Conservation (phyloP, 2,329 filamentous ascomycete species). For the Amauroascus verrucosus region DNA sequence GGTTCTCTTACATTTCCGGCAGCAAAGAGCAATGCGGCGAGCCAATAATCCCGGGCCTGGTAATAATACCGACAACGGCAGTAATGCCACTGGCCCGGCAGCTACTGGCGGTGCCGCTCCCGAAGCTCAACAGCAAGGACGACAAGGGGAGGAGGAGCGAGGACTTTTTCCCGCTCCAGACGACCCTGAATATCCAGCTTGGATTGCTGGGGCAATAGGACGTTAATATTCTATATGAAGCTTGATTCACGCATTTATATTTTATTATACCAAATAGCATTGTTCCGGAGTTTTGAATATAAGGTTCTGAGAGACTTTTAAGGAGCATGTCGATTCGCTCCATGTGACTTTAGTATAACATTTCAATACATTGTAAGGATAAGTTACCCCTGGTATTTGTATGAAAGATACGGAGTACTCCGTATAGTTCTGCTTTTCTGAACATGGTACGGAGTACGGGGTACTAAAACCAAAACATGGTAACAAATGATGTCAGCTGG, state of each 20-base stretch:
- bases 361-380: not conserved
- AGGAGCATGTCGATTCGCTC: too few species aligned
- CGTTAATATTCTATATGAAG: conserved; percentile 26
- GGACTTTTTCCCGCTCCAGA: conserved; percentile 56
- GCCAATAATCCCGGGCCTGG: conserved; percentile 11
- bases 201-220: conserved; percentile 57
- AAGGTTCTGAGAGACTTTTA: not conserved
- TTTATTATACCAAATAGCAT: conserved; percentile 8
- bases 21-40: conserved; percentile 52
- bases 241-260: not conserved
- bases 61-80: conserved; percentile 2
- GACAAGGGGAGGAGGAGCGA: conserved; percentile 31
- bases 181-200: conserved; percentile 58
- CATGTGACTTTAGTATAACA: too few species aligned
- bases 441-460: not conserved
- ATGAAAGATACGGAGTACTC: too few species aligned
- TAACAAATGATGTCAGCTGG: not conserved
- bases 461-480: not conserved
- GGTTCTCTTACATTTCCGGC: conserved; percentile 70
- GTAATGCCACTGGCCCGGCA: conserved; percentile 5
- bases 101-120: conserved; percentile 16
- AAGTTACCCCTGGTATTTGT: not conserved
- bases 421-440: not conserved
- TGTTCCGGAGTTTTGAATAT: conserved; percentile 1
- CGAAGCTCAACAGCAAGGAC: conserved; percentile 18